These are phyloP conservation scores for Phytophthora macrochlamydospora DNA, from an alignment of 352 stramenopile species.

Conservation along the genomic window DNA sequence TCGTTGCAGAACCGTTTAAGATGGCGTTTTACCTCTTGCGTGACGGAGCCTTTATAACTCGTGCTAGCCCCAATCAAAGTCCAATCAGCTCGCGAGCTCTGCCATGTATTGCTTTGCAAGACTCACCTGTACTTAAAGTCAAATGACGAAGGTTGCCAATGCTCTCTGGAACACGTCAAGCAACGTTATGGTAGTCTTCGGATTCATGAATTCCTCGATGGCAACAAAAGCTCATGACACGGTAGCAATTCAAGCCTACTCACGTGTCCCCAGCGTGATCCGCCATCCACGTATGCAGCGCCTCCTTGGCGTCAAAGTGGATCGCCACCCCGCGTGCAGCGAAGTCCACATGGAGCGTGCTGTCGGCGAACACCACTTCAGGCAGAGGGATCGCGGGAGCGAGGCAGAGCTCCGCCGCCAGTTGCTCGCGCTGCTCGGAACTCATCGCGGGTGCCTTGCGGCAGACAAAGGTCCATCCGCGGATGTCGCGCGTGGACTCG, in stretches of 20 bases:
- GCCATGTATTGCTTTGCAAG: too few species aligned
- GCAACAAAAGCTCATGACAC: too few species aligned
- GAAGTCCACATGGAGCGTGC: conserved; percentile 36
- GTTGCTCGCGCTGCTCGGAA: conserved; percentile 35
- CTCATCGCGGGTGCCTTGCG: conserved; percentile 45
- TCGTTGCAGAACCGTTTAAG: not conserved
- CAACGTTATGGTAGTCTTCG: not conserved
- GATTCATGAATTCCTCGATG: not conserved
- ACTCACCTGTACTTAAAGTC: conserved; percentile 66
- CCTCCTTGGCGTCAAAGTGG: conserved; percentile 45
- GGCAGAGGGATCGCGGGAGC: conserved; percentile 45
- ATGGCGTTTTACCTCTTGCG: conserved; percentile 14
- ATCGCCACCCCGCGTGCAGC: conserved; percentile 32
- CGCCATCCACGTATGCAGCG: conserved; percentile 49
- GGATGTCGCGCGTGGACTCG: conserved; percentile 30
- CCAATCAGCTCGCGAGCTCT: not conserved
- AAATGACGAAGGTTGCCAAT: conserved; percentile 46
- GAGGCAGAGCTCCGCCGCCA: conserved; percentile 39
- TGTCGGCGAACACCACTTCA: conserved; percentile 65
- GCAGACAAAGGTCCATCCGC: conserved; percentile 53
- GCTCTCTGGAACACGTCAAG: conserved; percentile 7
- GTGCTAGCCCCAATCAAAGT: conserved; percentile 19
- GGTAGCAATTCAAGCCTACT: not conserved
- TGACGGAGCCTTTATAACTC: conserved; percentile 42
- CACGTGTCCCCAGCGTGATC: conserved; percentile 23